Evolutionary conservation across 441 rosid species (phyloP), one percentile per base, ranked within the genome.

Genomic region (Pelargonium citronellum): DNA sequence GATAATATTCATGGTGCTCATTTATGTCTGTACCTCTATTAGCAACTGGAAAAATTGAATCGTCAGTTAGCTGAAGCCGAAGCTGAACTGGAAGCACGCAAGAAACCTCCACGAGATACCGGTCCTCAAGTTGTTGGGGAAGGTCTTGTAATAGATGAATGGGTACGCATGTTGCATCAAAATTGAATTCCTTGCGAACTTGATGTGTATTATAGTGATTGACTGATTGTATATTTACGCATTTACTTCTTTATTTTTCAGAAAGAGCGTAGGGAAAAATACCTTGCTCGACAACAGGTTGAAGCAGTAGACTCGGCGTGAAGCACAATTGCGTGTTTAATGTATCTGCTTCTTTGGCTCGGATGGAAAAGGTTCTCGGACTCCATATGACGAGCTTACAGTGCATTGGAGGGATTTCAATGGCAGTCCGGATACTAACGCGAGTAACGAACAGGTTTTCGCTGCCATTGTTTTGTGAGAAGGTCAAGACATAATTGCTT

Each of bases 241-340:
- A 57, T 57, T 57, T 57, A 55, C 63, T 0, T 17, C 8, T 24
- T 7, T 19, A 57, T 8, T 9, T 83, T 67, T 47, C 89, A 86
- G 93, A 88, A 85, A 79, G 93, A 88, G 79, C 81, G 93, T 44
- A 85, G 93, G 75, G 93, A 86, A 79, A 88, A 85, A 76, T 88
- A 88, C 70, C 83, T 88, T 67, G 93, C 93, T 68, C 85, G 82
- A 67, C 93, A 87, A 69, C 87, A 84, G 70, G 86, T 84, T 1
- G 85, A 83, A 80, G 87, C 79, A 9, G 70, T 79, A 8, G 87
- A 77, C 58, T 74, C 82, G 4, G 15, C 79, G 27, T 89, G 81
- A 64, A 19, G 11, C 39, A 15, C 22, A 10, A 15, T 41, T 19
- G 46, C 41, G 41, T 37, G 41, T 37, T 37, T 37, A 37, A 37